Evolutionary conservation across 2,329 filamentous ascomycete species (phyloP), one percentile per base, ranked within the genome.

Genomic region (Didymella glomerata): DNA sequence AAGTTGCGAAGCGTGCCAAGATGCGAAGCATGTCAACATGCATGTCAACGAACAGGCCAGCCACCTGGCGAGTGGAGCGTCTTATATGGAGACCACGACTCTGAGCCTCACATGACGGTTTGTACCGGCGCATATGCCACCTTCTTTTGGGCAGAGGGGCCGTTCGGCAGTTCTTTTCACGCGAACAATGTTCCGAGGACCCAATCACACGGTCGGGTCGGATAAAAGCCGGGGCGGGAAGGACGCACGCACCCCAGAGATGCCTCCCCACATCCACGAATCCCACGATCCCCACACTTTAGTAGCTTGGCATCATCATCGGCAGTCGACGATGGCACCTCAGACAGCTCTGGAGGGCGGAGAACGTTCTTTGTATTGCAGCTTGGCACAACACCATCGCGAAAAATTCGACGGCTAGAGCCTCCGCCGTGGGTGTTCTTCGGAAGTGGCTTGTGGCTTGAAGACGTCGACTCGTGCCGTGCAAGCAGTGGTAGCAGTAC

Each of bases 281-380:
- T 48, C 30, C 55, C 55, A 49, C 30, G 28, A 48, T 57, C 55
- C 38, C 55, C 55, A 53, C 55, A 53, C 10, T 58, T 14, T 58
- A 49, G 45, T 30, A 40, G 45, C 56, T 58, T 58, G 56, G 56
- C 56, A 42, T 49, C 49, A 58, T 53, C 45, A 48, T 45, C 55
- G 49, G 55, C 55, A 49, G 45, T 45, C 45, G 20, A 40, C 22
- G n/a, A 45, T 53, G 45, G 28, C 25, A 48, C 42, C 18, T 38
- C 11, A 27, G 44, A 9, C 30, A 8, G 34, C 44, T n/a, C 11
- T 44, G 14, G 36, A 42, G 22, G n/a, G 48, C 28, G 54, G 55
- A 53, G 24, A 20, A 20, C n/a, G 16, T 30, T 27, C 25, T 34
- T 42, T 20, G 20, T 38, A 7, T 18, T 40, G 16, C 22, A 20